Evolutionary conservation across 2,329 filamentous ascomycete genomes (phyloP).

Genomic region (Rutstroemia sp.): DNA sequence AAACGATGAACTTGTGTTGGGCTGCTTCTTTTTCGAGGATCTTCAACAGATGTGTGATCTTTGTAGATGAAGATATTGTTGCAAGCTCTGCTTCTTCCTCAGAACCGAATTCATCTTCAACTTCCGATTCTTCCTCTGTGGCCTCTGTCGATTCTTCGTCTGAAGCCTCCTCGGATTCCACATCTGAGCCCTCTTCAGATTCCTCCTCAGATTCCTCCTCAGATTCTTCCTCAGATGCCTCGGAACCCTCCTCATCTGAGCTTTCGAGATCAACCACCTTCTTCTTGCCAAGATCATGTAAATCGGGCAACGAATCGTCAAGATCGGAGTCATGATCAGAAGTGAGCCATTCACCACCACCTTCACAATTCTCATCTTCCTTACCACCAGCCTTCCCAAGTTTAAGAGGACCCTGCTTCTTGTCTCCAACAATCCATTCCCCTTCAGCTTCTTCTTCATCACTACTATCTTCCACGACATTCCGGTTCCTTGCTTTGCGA

Average conservation of each 20-base stretch:
- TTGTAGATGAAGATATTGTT: slow-evolving; percentile 67
- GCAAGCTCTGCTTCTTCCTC: slow-evolving; percentile 38
- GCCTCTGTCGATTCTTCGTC: slow-evolving; percentile 26
- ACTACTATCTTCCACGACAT: slow-evolving; percentile 58
- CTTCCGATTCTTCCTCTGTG: slow-evolving; percentile 31
- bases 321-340: slow-evolving; percentile 52
- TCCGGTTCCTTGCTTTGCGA: slow-evolving; percentile 44
- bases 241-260: slow-evolving; percentile 30
- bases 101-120: slow-evolving; percentile 27
- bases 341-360: slow-evolving; percentile 71
- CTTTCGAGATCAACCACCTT: slow-evolving; percentile 18
- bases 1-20: slow-evolving; percentile 95
- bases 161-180: slow-evolving; percentile 29
- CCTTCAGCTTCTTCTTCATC: slow-evolving; percentile 58
- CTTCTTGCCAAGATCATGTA: slow-evolving; percentile 25
- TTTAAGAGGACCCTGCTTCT: slow-evolving; percentile 50
- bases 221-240: slow-evolving; percentile 25
- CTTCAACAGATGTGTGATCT: slow-evolving; percentile 77
- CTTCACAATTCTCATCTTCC: slow-evolving; percentile 84
- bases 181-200: slow-evolving; percentile 31
- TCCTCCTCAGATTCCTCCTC: slow-evolving; percentile 30
- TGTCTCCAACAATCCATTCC: slow-evolving; percentile 71
- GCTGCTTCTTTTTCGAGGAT: slow-evolving; percentile 72
- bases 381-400: slow-evolving; percentile 74
- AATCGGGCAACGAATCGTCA: slow-evolving; percentile 34